Base-by-base conservation (phyloP, 805 yeast species). In the Ogataea ramenticola region DNA sequence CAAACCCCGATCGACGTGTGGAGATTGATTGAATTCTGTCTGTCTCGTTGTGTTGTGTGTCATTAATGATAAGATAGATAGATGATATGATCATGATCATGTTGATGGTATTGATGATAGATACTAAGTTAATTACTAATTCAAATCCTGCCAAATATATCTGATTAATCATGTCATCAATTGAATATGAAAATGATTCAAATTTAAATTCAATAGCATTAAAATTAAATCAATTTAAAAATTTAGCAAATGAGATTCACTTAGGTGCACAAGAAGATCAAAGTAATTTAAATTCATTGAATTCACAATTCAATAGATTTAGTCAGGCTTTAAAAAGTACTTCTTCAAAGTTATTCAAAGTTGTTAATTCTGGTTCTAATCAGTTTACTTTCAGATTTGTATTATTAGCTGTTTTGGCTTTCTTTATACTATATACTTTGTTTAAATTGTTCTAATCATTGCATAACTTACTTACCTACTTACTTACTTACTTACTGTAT, bases 191-290 rank as follows among this genome's bases (percentile, higher is more conserved):
- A 71, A 85, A 85, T 62, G 85, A 84, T 56, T 66, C 67, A 32
- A 72, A 81, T 48, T 70, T 84, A 49, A 75, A 82, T 49, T 74
- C 72, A 49, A 68, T 84, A 20, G 86, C 90, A 2, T 70, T 73
- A 42, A 84, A 84, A 57, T 66, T 84, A 33, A 72, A 86, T 1
- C 71, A 80, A 1, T 74, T 84, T 51, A 73, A 86, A 47, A 68
- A 70, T 44, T 77, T 85, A 22, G 83, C 87, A 42, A 75, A 75
- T 49, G 91, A 84, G 46, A 80, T 84, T 32, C 77, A 82, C 51
- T 63, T 67, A 43, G 82, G 79, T 50, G 84, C 91, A 1, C 68
- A 72, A 17, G 79, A 79, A 43, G 80, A 76, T 47, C 58, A 60
- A 22, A 65, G 71, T 0, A 50, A 68, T 33, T 55, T 77, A 19